These are phyloP conservation scores for Pestalotiopsis sp. DNA, from an alignment of 2,329 filamentous ascomycete species.

Conservation along the genomic window DNA sequence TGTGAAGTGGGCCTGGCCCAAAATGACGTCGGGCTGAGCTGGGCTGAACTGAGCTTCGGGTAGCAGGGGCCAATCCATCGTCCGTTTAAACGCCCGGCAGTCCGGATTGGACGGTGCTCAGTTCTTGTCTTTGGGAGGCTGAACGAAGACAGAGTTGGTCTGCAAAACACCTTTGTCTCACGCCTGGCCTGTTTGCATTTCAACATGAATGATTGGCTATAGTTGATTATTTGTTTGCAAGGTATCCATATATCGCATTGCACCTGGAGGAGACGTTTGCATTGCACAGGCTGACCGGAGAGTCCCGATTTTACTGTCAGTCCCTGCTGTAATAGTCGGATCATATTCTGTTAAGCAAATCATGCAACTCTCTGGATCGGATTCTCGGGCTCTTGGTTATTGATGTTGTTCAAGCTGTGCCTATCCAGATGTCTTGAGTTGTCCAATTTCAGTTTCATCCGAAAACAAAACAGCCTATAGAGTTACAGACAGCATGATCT, in stretches of 20 bases:
- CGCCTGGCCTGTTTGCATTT: not conserved
- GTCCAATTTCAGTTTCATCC: not conserved
- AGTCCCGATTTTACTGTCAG: not conserved
- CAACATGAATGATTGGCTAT: not conserved
- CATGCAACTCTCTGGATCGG: not conserved
- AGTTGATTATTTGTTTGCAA: not conserved
- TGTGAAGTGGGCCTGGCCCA: not conserved
- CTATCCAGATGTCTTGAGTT: not conserved
- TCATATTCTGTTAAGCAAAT: not conserved
- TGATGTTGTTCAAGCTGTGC: not conserved
- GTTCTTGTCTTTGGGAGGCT: not conserved
- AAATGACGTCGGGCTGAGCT: not conserved
- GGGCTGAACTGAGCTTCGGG: not conserved
- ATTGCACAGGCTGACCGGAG: not conserved
- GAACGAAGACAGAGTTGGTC: not conserved
- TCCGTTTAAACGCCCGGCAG: not conserved
- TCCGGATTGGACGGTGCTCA: not conserved
- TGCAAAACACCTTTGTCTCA: not conserved
- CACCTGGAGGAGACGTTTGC: too few relatives aligned
- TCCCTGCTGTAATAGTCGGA: not conserved
- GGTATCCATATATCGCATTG: too few relatives aligned
- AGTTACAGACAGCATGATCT: not conserved
- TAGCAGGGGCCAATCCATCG: not conserved
- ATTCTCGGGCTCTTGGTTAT: not conserved
- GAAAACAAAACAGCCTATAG: not conserved